Conservation (phyloP, 1,284 basidiomycete genomes). For the Blastosporella zonata region DNA sequence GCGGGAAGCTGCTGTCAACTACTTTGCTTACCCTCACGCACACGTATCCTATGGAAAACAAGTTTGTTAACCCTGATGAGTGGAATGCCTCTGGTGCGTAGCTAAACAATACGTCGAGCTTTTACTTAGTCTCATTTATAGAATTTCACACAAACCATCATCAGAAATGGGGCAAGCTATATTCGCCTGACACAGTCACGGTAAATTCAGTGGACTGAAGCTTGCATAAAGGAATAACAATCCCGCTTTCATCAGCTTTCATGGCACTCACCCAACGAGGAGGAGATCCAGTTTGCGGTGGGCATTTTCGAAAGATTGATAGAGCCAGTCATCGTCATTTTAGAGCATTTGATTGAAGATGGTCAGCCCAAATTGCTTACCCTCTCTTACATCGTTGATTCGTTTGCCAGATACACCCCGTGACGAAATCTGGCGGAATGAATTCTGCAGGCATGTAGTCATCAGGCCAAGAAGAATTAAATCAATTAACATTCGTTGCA, state of each 20-base stretch:
- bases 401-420: slow-evolving; percentile 33
- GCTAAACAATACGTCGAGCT: neutral
- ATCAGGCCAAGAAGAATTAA: neutral
- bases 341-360: slow-evolving; percentile 60
- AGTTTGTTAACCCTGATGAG: slow-evolving; percentile 79
- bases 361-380: slow-evolving; percentile 33
- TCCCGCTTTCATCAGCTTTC: slow-evolving; percentile 48
- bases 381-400: neutral
- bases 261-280: slow-evolving; percentile 71
- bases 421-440: slow-evolving; percentile 79
- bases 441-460: slow-evolving; percentile 72
- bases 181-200: slow-evolving; percentile 54
- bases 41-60: slow-evolving; percentile 82
- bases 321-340: slow-evolving; percentile 57
- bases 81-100: slow-evolving; percentile 70
- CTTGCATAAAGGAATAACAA: neutral
- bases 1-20: slow-evolving; percentile 77
- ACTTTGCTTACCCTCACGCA: slow-evolving; percentile 75
- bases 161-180: slow-evolving; percentile 75
- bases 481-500: slow-evolving; percentile 19
- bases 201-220: slow-evolving; percentile 28
- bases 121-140: slow-evolving; percentile 22
- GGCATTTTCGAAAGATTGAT: slow-evolving; percentile 73
- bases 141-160: slow-evolving; percentile 77
- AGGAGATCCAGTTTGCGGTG: slow-evolving; percentile 77